Percentiles rank a stretch among this genome's conserved stretches.
Evolutionary conservation across 1,284 basidiomycete species (phyloP).

Genomic region (Exobasidium rhododendri): DNA sequence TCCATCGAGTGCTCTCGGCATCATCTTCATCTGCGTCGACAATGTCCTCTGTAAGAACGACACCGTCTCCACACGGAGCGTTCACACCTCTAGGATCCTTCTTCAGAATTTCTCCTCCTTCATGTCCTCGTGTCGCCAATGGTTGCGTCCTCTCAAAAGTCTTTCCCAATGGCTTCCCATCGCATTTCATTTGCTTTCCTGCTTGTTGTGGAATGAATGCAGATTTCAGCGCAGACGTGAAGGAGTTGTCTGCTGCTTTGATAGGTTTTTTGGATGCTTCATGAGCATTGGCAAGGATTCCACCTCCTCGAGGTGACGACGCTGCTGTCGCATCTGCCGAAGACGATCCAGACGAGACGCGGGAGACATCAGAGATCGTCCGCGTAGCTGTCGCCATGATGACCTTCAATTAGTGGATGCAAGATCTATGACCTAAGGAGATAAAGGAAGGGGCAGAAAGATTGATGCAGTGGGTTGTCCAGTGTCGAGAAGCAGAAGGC

Average conservation of each 20-base stretch:
- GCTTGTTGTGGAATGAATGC: slow-evolving; percentile 38
- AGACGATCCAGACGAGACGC: background rate
- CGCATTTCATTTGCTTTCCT: slow-evolving; percentile 32
- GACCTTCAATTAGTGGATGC: too few relatives aligned
- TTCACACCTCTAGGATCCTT: slow-evolving; percentile 37
- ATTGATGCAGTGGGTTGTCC: too few relatives aligned
- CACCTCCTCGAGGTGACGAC: slow-evolving; percentile 3
- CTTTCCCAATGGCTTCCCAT: slow-evolving; percentile 37
- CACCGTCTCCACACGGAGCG: slow-evolving; percentile 34
- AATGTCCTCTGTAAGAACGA: slow-evolving; percentile 19
- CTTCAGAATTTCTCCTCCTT: slow-evolving; percentile 37
- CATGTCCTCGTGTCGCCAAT: slow-evolving; percentile 21
- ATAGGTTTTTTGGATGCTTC: slow-evolving; percentile 21
- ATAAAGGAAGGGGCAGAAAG: too few relatives aligned
- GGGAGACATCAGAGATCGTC: background rate
- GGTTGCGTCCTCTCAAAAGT: slow-evolving; percentile 32
- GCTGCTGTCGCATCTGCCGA: background rate
- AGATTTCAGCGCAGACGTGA: slow-evolving; percentile 25
- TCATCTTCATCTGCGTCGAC: background rate
- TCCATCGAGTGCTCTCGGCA: background rate
- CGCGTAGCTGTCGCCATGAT: background rate
- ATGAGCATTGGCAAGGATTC: slow-evolving; percentile 40
- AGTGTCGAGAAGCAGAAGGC: too few relatives aligned
- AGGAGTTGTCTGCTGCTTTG: slow-evolving; percentile 14
- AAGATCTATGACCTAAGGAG: too few relatives aligned